Base-by-base conservation (phyloP, 129 eudicot species). In the Erigeron canadensis region DNA sequence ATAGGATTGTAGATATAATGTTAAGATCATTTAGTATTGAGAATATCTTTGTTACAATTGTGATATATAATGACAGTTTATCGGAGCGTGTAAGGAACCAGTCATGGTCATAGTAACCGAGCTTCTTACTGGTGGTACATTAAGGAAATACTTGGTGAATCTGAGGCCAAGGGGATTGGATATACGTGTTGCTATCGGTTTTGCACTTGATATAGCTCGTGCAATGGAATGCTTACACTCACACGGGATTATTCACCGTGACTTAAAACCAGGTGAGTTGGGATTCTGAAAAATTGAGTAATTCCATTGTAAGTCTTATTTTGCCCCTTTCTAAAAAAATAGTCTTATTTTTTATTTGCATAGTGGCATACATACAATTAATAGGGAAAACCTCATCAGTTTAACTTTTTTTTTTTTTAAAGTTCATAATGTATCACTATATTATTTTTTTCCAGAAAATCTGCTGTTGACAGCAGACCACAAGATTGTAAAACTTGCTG, bases 181-280 rank as follows among this genome's bases (percentile, higher is more conserved):
- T 78, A 84, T 73, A 62, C 75, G 79, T 7, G 85, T 91, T n/a
- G 98, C 98, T 3, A 79, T 93, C 40, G 87, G 92, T 18, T 87
- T 87, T 80, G 96, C 98, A 1, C 92, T 93, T 65, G 98, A 93
- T 74, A 89, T 93, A 75, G 95, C 98, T 78, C 96, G 98, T 71
- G 96, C 90, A 37, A 93, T 93, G 96, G 98, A 93, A 67, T 93
- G 95, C 76, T 77, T 93, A 54, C 98, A 93, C 73, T 85, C 95
- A 15, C 96, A 89, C 34, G 98, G 98, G 57, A 89, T 93, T 62
- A 93, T 93, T 61, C 98, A 93, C 48, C 95, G 98, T 13, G 96
- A 93, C 86, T 71, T 93, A 46, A 93, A 93, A 66, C 96, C 98
- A 63, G 96, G 96, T 82, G 79, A 10, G 46, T 45, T 55, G 34